Evolutionary conservation across 164 flowering plant genomes (phyloP), one percentile per base, ranked within the genome.

Genomic region (Hamamelis virginiana): DNA sequence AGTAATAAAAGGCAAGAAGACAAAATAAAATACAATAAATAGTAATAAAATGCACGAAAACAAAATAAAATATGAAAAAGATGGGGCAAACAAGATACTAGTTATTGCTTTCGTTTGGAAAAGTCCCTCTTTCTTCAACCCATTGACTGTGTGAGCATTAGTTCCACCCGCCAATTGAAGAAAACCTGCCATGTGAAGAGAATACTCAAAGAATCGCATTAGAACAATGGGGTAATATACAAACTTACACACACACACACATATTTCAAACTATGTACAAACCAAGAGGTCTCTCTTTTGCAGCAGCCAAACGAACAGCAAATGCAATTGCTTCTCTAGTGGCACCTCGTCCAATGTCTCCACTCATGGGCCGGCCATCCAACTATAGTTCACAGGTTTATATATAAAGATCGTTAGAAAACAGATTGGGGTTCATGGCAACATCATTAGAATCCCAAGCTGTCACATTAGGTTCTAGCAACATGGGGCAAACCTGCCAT

Each of bases 281-380:
- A 89, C 97, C 97, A 60, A 27, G 77, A 44, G 97, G 97, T 70
- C 84, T 77, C 41, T 83, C 84, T 47, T 65, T 79, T 13, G 74
- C 67, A 57, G 84, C 67, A 75, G 89, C 88, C 80, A 87, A 67
- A 52, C 65, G 82, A 71, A 64, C 77, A 41, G 92, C 92, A 78
- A 92, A 92, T 68, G 83, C 76, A 61, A 92, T 82, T 62, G 91
- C 77, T 69, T 86, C 88, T 72, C 86, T 82, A 14, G 97, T 90
- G 67, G 97, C 90, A 57, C 97, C 97, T 68, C 87, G 82, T 15
- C 97, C 96, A 75, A 92, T 90, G 74, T 92, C 97, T 72, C 97
- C 96, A 69, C 96, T 92, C 97, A 92, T 92, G 19, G 97, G 96
- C n/a, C 92, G 94, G 15, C 96, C 97, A 83, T 92, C 97, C 83